Conservation (phyloP, 75 land plant species). For the Sequoiadendron giganteum region DNA sequence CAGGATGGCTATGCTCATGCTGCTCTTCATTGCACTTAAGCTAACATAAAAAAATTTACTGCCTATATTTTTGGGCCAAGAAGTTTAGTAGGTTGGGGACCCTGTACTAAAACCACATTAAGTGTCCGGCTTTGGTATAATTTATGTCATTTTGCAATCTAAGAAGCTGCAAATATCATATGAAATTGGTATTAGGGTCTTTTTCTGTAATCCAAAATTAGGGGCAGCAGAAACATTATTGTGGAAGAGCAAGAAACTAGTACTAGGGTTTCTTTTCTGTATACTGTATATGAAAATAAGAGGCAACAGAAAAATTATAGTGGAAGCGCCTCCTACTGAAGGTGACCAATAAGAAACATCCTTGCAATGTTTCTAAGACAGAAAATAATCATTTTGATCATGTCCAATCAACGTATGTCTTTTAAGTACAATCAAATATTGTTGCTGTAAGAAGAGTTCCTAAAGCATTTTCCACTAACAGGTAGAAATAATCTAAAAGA, state of each 20-base stretch:
- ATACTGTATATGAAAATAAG: background rate
- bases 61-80: background rate
- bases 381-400: background rate
- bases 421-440: background rate
- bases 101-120: background rate
- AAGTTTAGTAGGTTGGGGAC: background rate
- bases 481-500: too few relatives aligned
- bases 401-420: background rate
- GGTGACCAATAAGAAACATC: background rate
- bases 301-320: background rate
- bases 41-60: too few relatives aligned
- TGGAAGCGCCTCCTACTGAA: too few relatives aligned
- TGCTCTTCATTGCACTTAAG: background rate
- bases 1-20: background rate
- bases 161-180: too few relatives aligned
- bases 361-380: background rate
- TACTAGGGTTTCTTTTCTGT: background rate
- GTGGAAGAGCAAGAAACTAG: background rate
- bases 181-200: too few relatives aligned
- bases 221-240: background rate
- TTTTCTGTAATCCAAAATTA: background rate
- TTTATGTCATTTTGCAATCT: too few relatives aligned
- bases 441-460: too few relatives aligned
- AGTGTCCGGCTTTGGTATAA: too few relatives aligned
- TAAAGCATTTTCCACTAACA: background rate